These are phyloP conservation scores for Auriscalpium vulgare DNA, from an alignment of 768 basidiomycete species.

Conservation along the genomic window DNA sequence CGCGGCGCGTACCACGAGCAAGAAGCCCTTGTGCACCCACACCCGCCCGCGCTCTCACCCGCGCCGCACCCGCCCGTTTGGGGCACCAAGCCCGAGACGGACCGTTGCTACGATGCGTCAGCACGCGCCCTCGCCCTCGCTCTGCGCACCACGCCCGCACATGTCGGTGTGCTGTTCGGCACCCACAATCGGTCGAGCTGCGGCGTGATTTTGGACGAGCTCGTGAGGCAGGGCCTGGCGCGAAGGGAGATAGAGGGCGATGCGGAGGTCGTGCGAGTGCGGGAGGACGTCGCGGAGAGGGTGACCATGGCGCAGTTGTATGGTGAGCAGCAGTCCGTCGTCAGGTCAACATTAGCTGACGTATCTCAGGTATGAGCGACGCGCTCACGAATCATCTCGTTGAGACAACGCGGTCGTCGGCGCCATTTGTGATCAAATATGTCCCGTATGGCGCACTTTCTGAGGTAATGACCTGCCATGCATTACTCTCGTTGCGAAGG, in stretches of 20 bases:
- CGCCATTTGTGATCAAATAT: conserved; percentile 81
- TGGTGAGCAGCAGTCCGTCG: conserved; percentile 38
- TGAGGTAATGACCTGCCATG: conserved; percentile 34
- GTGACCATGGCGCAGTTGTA: conserved; percentile 77
- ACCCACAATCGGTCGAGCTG: conserved; percentile 80
- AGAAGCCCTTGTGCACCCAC: conserved; percentile 48
- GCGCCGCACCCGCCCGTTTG: conserved; percentile 62
- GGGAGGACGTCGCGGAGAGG: conserved; percentile 51
- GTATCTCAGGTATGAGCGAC: conserved; percentile 73
- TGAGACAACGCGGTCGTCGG: conserved; percentile 35
- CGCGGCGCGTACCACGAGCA: conserved; percentile 86
- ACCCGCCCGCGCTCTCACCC: conserved; percentile 28
- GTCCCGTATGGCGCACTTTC: conserved; percentile 68
- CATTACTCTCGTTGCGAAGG: neutral
- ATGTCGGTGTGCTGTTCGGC: conserved; percentile 69
- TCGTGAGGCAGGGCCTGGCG: conserved; percentile 48
- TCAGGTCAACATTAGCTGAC: neutral
- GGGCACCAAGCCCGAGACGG: conserved; percentile 61
- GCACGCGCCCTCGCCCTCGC: conserved; percentile 45
- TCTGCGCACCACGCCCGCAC: conserved; percentile 42
- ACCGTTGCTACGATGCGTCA: conserved; percentile 62
- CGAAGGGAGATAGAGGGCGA: conserved; percentile 18
- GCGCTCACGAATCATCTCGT: conserved; percentile 68
- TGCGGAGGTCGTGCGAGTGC: conserved; percentile 29
- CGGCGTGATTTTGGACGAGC: conserved; percentile 48